Base-by-base conservation (phyloP, 2,329 filamentous ascomycete genomes). In the Pseudocercospora eumusae region DNA sequence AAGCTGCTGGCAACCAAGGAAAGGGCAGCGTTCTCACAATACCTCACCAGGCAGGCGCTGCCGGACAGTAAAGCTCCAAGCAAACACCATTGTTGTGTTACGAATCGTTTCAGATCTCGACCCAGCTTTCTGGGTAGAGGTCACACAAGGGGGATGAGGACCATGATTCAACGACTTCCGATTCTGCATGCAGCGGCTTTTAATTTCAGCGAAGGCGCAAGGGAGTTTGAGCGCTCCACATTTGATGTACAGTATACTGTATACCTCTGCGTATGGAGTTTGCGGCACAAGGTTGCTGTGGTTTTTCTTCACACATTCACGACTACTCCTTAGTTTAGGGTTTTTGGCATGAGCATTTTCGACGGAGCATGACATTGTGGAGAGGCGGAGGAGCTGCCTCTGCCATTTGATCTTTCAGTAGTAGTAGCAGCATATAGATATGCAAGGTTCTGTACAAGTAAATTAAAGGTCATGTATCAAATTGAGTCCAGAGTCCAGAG, bases 21-120 rank as follows among this genome's bases (percentile, higher is more conserved):
- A 72, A 72, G 61, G 60, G 67, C 9, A 69, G 67, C 44, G 60
- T 64, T 18, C 15, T 67, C 18, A 28, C 56, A 9, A 57, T 73
- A 3, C 71, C 73, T 53, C 68, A 73, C 57, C 72, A 75, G 62
- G 73, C 73, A 42, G 73, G 73, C 15, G 73, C 73, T 28, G 62
- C 66, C 56, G 72, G 73, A 40, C 74, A 76, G 64, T 76, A 68
- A 25, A 47, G 44, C 44, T 52, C 13, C 21, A 52, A 13, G 25
- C 4, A 15, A 25, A 28, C 25, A 25, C 47, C 23, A 3, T 40
- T 40, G 10, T 21, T 52, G 47, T 52, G 25, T 21, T n/a, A 52
- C 47, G 25, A 28, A 23, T 23, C 52, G 52, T 36, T 40, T 54
- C 27, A 54, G 28, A 54, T 54, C 18, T 33, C 31, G 28, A 54